phyloP scores from a whole-genome alignment of 164 flowering plant species.

The Paratinospora sagittata region DNA sequence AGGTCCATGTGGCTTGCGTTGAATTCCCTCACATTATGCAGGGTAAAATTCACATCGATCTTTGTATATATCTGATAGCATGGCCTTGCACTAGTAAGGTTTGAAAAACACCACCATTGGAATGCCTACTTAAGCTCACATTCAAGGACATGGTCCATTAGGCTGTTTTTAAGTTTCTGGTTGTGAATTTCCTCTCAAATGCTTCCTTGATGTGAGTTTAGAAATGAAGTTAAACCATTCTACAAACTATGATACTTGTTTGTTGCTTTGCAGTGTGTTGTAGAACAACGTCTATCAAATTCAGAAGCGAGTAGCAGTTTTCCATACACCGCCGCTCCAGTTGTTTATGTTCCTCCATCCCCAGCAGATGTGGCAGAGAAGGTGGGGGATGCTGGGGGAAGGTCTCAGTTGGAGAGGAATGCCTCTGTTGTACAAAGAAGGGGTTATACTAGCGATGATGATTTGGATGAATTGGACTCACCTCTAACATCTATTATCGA shows the following conservation, averaged over 20 bases:
- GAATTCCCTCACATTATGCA: too few species aligned
- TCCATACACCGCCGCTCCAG: slow-evolving; percentile 66
- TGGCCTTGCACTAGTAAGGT: too few species aligned
- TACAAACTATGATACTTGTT: background rate
- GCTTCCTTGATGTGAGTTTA: background rate
- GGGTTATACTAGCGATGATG: slow-evolving; percentile 95
- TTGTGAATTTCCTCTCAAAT: background rate
- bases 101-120: too few species aligned
- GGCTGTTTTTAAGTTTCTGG: background rate
- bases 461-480: slow-evolving; percentile 76
- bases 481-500: slow-evolving; percentile 55
- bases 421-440: slow-evolving; percentile 67
- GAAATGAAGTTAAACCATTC: background rate
- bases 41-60: too few species aligned
- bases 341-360: slow-evolving; percentile 62
- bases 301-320: slow-evolving; percentile 51
- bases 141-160: too few species aligned
- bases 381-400: slow-evolving; percentile 56
- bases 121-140: too few species aligned
- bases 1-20: too few species aligned
- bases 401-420: slow-evolving; percentile 46
- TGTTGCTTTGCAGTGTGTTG: slow-evolving; percentile 37
- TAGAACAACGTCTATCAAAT: slow-evolving; percentile 50
- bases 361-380: slow-evolving; percentile 55
- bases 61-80: too few species aligned